Percentiles rank a stretch among this genome's conserved stretches.
These are phyloP conservation scores for Botrytis deweyae DNA, from an alignment of 2,329 filamentous ascomycete species.

Conservation along the genomic window DNA sequence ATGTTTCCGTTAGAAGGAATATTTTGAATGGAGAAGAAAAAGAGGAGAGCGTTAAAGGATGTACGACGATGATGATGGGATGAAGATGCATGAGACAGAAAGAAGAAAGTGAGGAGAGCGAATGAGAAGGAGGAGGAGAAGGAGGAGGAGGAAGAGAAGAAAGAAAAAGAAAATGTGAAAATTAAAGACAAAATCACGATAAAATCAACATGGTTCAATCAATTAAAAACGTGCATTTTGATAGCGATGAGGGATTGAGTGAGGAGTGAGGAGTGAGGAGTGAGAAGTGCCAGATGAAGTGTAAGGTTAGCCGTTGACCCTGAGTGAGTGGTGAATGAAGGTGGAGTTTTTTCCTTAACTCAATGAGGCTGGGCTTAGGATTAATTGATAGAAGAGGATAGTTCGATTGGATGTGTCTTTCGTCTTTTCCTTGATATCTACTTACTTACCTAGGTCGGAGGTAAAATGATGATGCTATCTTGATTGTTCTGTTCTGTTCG, in stretches of 20 bases:
- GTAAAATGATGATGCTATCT: neutral
- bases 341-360: neutral
- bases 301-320: neutral
- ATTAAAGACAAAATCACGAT: neutral
- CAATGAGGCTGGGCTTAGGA: neutral
- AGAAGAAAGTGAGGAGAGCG: slow-evolving; percentile 10
- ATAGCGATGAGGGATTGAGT: neutral
- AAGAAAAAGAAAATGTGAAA: neutral
- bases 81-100: slow-evolving; percentile 10
- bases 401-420: neutral
- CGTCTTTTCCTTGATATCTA: neutral
- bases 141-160: neutral
- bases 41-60: neutral
- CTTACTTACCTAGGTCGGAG: neutral
- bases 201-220: neutral
- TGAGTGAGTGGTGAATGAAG: neutral
- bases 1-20: neutral
- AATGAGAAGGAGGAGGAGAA: neutral
- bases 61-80: neutral
- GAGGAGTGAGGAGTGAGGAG: neutral
- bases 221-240: neutral
- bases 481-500: no score
- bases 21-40: neutral
- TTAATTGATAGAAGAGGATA: neutral
- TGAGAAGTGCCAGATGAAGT: neutral